Evolutionary conservation across 768 basidiomycete genomes (phyloP).

Genomic region (Rhodosporidiobolus sp.): DNA sequence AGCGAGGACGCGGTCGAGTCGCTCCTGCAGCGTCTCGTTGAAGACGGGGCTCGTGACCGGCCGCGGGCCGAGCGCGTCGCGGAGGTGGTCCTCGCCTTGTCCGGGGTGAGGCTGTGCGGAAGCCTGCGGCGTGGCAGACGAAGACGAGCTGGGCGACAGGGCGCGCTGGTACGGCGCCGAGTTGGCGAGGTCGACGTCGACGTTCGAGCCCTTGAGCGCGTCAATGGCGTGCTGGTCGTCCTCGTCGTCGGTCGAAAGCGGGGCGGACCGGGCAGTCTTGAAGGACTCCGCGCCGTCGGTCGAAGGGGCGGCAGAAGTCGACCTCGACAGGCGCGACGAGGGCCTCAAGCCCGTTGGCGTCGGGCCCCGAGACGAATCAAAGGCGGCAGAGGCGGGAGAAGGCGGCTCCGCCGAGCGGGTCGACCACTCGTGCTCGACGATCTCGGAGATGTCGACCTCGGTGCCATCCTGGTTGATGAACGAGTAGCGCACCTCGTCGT

Average conservation of each 20-base stretch:
- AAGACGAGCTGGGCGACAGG: not conserved
- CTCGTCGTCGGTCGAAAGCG: not conserved
- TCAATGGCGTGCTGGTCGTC: slow-evolving; percentile 40
- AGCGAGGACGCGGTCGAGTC: slow-evolving; percentile 50
- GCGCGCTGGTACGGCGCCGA: slow-evolving; percentile 4
- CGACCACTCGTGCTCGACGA: slow-evolving; percentile 82
- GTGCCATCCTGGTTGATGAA: slow-evolving; percentile 88
- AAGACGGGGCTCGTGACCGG: slow-evolving; percentile 26
- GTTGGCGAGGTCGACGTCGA: slow-evolving; percentile 23
- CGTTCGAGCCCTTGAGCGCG: slow-evolving; percentile 19
- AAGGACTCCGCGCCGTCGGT: slow-evolving; percentile 43
- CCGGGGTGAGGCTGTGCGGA: not conserved
- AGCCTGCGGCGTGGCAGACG: not conserved
- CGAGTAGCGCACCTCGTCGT: slow-evolving; percentile 75
- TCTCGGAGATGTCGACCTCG: slow-evolving; percentile 86
- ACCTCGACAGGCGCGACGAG: slow-evolving; percentile 4
- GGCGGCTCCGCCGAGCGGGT: slow-evolving; percentile 25
- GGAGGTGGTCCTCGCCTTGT: slow-evolving; percentile 46
- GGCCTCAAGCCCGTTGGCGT: not conserved
- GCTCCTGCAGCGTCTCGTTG: slow-evolving; percentile 47
- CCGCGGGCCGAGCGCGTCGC: slow-evolving; percentile 45
- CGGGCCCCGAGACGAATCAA: slow-evolving; percentile 3
- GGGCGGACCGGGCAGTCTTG: slow-evolving; percentile 48
- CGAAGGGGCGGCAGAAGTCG: slow-evolving; percentile 16
- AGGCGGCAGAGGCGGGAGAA: slow-evolving; percentile 6